Conservation (phyloP, 352 stramenopile genomes). For the Chrysophaeum taylorii region DNA sequence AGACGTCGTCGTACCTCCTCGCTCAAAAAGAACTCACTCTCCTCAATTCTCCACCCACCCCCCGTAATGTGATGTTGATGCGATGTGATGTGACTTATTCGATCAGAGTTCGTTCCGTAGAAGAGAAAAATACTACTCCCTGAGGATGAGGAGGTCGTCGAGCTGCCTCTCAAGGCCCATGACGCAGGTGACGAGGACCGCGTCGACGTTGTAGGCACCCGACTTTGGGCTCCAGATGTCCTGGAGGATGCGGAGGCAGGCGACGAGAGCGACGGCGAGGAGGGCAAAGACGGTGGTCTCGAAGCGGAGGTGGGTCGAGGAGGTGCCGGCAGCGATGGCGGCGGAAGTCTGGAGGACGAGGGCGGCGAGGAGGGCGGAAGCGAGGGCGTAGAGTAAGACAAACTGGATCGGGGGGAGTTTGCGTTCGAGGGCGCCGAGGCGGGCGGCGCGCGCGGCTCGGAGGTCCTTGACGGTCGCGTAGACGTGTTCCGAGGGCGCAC, state of each 20-base stretch:
- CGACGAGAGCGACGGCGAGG: conserved; percentile 7
- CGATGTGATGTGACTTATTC: too few species aligned
- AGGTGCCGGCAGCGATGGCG: neutral
- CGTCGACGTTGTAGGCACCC: neutral
- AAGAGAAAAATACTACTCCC: too few species aligned
- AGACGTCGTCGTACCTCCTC: too few species aligned
- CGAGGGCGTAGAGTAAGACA: conserved; percentile 32
- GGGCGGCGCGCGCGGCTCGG: conserved; percentile 39
- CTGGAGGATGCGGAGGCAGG: neutral
- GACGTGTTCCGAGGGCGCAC: conserved; percentile 19
- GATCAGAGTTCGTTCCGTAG: too few species aligned
- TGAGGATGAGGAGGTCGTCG: neutral
- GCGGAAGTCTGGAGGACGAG: too few species aligned
- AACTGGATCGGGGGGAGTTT: conserved; percentile 48
- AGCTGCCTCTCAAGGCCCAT: neutral
- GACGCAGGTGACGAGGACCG: neutral
- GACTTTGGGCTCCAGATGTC: neutral
- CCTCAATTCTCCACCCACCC: too few species aligned
- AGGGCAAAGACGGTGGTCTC: neutral
- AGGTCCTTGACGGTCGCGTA: conserved; percentile 48
- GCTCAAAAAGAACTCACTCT: too few species aligned
- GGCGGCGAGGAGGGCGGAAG: neutral
- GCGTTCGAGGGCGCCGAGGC: conserved; percentile 45
- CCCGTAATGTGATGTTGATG: too few species aligned
- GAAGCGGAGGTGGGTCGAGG: neutral